Conservation (phyloP, 2,329 filamentous ascomycete genomes). For the Cercospora sesami region DNA sequence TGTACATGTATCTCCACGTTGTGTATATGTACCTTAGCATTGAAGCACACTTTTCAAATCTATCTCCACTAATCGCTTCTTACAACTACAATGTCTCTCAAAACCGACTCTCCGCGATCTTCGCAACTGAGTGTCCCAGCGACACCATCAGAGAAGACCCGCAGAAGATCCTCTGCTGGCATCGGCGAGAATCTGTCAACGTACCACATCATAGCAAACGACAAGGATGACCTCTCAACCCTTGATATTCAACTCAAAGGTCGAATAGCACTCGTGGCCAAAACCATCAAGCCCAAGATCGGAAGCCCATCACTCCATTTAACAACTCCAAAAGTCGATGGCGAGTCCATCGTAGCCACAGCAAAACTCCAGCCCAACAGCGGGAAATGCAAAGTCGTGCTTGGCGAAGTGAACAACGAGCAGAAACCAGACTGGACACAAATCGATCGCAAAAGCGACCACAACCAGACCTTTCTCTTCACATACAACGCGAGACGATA, state of each 20-base stretch:
- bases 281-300: background rate
- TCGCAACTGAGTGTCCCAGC: background rate
- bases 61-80: background rate
- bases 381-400: conserved; percentile 7
- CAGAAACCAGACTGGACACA: background rate
- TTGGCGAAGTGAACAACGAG: background rate
- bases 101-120: background rate
- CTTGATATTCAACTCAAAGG: conserved; percentile 13
- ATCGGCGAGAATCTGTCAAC: conserved; percentile 1
- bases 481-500: background rate
- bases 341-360: background rate
- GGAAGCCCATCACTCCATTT: background rate
- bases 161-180: conserved; percentile 3
- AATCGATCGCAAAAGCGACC: background rate
- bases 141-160: background rate
- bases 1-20: background rate
- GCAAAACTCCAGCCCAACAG: background rate
- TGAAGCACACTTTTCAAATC: background rate
- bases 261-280: background rate
- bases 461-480: background rate
- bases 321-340: conserved; percentile 13
- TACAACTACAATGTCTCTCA: background rate
- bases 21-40: background rate
- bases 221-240: background rate
- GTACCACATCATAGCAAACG: conserved; percentile 8